phyloP scores from a whole-genome alignment of 192 early-diverging fungal genomes.

The Chytriomyces confervae region DNA sequence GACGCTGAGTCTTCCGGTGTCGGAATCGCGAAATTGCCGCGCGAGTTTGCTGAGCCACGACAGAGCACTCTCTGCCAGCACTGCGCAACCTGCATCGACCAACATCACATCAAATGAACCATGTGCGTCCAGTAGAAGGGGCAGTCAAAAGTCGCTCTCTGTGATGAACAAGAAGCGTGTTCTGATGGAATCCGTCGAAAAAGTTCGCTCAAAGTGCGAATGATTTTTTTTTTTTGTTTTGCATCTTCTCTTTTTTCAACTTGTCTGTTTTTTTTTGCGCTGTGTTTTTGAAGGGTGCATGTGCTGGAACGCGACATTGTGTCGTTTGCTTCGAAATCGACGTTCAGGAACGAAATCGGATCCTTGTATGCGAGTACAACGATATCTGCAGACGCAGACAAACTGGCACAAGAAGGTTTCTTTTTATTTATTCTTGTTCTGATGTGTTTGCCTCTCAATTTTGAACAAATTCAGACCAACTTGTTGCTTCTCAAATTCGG shows the following conservation, averaged over 20 bases:
- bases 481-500: neutral
- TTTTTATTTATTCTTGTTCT: neutral
- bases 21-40: no score
- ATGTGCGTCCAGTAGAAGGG: no score
- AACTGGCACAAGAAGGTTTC: slow-evolving; percentile 17
- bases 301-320: slow-evolving; percentile 27
- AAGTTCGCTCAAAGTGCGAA: slow-evolving; percentile 9
- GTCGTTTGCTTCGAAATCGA: slow-evolving; percentile 16
- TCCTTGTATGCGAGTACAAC: neutral
- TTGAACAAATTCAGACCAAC: neutral
- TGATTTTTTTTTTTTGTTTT: neutral
- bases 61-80: no score
- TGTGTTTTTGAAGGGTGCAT: neutral
- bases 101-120: no score
- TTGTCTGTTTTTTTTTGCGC: no score
- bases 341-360: slow-evolving; percentile 5
- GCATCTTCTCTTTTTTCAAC: neutral
- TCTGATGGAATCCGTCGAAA: slow-evolving; percentile 16
- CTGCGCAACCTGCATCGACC: no score
- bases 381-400: neutral
- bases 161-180: slow-evolving; percentile 8
- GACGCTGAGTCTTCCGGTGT: no score
- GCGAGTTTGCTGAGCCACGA: no score
- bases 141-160: no score
- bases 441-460: neutral